Conservation (phyloP, 495 filamentous ascomycete species). For the Aspergillus mulundensis region DNA sequence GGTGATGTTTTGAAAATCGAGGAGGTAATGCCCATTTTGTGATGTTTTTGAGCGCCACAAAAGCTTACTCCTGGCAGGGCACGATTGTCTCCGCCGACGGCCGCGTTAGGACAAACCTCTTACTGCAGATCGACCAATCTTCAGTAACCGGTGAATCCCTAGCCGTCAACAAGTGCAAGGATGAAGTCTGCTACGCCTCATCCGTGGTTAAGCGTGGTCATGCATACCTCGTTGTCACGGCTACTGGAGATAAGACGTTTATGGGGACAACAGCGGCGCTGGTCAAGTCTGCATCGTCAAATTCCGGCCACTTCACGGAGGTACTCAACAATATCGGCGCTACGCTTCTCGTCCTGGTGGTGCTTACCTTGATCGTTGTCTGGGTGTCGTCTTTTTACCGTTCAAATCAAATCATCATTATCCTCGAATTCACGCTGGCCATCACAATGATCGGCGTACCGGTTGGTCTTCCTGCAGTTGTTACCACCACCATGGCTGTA, state of each 20-base stretch:
- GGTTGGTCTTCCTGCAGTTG: constrained; percentile 91
- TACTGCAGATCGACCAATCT: constrained; percentile 88
- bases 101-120: constrained; percentile 70
- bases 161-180: constrained; percentile 80
- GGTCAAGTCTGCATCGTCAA: constrained; percentile 67
- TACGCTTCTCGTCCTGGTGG: constrained; percentile 72
- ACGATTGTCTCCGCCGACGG: constrained; percentile 90
- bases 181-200: constrained; percentile 75
- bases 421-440: constrained; percentile 77
- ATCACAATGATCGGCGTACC: constrained; percentile 92
- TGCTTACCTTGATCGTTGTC: constrained; percentile 72
- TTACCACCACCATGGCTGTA: constrained; percentile 95
- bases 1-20: constrained; percentile 88
- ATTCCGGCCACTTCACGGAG: constrained; percentile 82
- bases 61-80: constrained; percentile 42
- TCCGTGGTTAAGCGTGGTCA: constrained; percentile 87
- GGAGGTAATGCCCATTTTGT: constrained; percentile 48
- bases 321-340: constrained; percentile 77
- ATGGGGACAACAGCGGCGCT: constrained; percentile 85
- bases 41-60: neutral
- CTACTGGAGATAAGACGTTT: constrained; percentile 82
- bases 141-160: constrained; percentile 90
- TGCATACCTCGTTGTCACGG: constrained; percentile 73
- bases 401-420: constrained; percentile 66
- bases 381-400: constrained; percentile 88